phyloP scores from a whole-genome alignment of 2,329 filamentous ascomycete genomes.

The Myrmaecium sp. region DNA sequence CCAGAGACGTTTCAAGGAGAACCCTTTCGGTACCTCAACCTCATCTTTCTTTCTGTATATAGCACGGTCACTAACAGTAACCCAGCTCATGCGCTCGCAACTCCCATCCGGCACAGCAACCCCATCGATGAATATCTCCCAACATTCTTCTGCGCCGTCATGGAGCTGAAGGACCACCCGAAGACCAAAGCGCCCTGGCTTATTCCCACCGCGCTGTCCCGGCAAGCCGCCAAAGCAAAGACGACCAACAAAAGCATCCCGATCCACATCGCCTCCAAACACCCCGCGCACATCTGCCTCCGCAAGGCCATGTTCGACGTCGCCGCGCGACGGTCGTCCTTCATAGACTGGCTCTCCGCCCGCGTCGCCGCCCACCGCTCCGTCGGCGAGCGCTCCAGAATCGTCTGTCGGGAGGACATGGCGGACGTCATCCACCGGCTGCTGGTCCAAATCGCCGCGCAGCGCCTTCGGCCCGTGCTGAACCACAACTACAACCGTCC shows the following conservation, averaged over 20 bases:
- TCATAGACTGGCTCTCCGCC: slow-evolving; percentile 1
- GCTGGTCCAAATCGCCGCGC: slow-evolving; percentile 17
- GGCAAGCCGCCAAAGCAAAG: neutral
- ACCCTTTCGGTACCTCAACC: slow-evolving; percentile 42
- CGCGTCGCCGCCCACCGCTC: neutral
- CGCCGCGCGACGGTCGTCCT: no score
- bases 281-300: neutral
- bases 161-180: slow-evolving; percentile 40
- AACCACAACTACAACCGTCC: no score
- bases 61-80: slow-evolving; percentile 4
- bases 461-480: slow-evolving; percentile 11
- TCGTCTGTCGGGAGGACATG: slow-evolving; percentile 33
- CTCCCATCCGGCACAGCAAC: slow-evolving; percentile 40
- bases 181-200: slow-evolving; percentile 37
- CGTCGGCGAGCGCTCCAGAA: slow-evolving; percentile 10
- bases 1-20: slow-evolving; percentile 41
- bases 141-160: slow-evolving; percentile 44
- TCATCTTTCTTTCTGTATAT: neutral
- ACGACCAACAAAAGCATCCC: neutral
- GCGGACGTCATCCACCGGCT: slow-evolving; percentile 21
- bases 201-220: slow-evolving; percentile 27
- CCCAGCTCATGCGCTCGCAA: slow-evolving; percentile 44
- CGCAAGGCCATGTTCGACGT: no score
- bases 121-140: slow-evolving; percentile 36
- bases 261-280: neutral